These are phyloP conservation scores for Neofusicoccum cordaticola DNA, from an alignment of 2,329 filamentous ascomycete species.

Conservation along the genomic window DNA sequence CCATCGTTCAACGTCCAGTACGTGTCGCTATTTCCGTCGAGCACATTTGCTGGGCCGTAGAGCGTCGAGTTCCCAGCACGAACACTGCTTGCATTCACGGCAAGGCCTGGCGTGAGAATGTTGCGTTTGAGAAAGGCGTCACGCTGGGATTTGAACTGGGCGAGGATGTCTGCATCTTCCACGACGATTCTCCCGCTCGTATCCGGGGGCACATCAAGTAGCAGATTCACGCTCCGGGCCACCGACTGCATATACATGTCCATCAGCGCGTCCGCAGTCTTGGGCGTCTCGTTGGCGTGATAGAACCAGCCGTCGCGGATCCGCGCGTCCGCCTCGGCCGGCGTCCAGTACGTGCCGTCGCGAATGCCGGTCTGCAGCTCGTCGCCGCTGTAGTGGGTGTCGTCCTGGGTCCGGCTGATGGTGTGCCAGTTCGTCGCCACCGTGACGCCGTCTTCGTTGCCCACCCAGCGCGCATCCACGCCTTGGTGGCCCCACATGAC, in stretches of 20 bases:
- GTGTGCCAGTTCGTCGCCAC: constrained; percentile 22
- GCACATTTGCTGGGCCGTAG: constrained; percentile 18
- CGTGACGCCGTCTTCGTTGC: constrained; percentile 21
- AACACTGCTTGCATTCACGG: constrained; percentile 18
- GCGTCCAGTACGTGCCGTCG: constrained; percentile 21
- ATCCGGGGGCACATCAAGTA: constrained; percentile 22
- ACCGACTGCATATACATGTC: constrained; percentile 21
- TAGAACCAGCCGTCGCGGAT: constrained; percentile 21
- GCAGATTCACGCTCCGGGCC: constrained; percentile 19
- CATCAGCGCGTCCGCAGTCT: constrained; percentile 17
- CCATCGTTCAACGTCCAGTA: constrained; percentile 21
- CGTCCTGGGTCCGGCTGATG: constrained; percentile 21
- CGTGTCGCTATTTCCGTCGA: constrained; percentile 14
- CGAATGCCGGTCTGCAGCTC: constrained; percentile 20
- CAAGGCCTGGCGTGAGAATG: background rate
- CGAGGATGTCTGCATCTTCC: constrained; percentile 14
- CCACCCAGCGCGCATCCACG: constrained; percentile 22
- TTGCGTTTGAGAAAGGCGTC: constrained; percentile 18
- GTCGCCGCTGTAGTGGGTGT: constrained; percentile 14
- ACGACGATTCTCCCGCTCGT: constrained; percentile 16
- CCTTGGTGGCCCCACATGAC: constrained; percentile 23
- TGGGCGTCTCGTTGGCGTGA: constrained; percentile 19
- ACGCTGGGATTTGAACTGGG: constrained; percentile 18
- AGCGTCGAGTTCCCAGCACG: constrained; percentile 11
- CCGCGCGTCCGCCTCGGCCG: constrained; percentile 21